These are phyloP conservation scores for Nidularia sp. DNA, from an alignment of 768 basidiomycete genomes.

Conservation along the genomic window DNA sequence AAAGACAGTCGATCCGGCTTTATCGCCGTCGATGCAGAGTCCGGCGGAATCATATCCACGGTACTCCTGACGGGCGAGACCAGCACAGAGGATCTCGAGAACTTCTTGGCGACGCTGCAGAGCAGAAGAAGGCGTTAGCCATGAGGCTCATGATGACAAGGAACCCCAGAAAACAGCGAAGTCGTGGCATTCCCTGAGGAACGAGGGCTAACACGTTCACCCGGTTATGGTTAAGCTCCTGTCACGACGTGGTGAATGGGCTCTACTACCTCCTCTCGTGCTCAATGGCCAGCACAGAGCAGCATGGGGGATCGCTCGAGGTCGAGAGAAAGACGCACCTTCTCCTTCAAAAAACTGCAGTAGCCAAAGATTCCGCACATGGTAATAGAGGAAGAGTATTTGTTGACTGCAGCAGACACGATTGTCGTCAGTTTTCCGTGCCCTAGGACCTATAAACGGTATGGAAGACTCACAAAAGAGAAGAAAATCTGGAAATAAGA, in stretches of 20 bases:
- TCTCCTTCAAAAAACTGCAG: slow-evolving; percentile 92
- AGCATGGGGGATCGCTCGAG: slow-evolving; percentile 5
- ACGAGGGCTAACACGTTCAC: background rate
- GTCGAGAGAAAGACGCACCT: slow-evolving; percentile 49
- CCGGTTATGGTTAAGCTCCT: background rate
- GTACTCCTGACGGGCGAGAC: slow-evolving; percentile 94
- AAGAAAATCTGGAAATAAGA: slow-evolving; percentile 11
- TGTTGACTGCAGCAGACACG: background rate
- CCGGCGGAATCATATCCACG: slow-evolving; percentile 98
- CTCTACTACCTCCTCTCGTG: background rate
- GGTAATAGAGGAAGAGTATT: slow-evolving; percentile 7
- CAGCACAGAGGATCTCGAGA: slow-evolving; percentile 85
- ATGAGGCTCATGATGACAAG: background rate
- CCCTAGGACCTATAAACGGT: too few relatives aligned
- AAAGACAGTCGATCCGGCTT: slow-evolving; percentile 66
- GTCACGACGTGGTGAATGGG: background rate
- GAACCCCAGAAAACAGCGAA: background rate
- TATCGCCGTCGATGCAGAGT: slow-evolving; percentile 88
- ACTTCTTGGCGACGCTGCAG: slow-evolving; percentile 82
- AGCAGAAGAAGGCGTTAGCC: slow-evolving; percentile 8
- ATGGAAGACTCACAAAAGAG: slow-evolving; percentile 6
- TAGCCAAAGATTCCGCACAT: slow-evolving; percentile 99
- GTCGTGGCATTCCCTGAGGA: background rate
- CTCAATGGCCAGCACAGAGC: background rate
- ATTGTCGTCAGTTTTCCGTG: background rate